Evolutionary conservation across 2,329 filamentous ascomycete species (phyloP).

Genomic region (Cladosporium halotolerans): DNA sequence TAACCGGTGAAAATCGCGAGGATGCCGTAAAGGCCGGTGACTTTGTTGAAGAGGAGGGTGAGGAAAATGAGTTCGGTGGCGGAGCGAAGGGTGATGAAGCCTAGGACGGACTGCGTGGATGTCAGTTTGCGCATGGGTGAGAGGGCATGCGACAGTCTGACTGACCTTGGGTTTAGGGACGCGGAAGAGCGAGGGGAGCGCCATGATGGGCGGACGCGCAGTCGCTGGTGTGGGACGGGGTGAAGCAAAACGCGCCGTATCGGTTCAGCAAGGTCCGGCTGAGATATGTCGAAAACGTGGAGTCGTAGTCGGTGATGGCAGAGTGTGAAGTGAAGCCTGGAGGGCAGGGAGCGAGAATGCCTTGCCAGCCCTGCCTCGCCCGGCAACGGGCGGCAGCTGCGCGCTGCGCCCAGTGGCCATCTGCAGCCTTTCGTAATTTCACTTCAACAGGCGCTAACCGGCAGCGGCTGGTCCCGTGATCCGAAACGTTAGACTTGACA

Average conservation of each 20-base stretch:
- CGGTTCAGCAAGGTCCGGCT: background rate
- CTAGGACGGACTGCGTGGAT: constrained; percentile 65
- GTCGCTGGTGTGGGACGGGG: background rate
- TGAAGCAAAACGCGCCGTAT: too few species aligned
- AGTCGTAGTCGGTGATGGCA: too few species aligned
- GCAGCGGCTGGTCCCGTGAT: background rate
- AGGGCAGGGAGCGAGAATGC: background rate
- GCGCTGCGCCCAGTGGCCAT: background rate
- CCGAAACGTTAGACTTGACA: background rate
- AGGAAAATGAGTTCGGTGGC: constrained; percentile 80
- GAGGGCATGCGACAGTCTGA: background rate
- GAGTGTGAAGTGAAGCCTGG: background rate
- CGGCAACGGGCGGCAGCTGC: constrained; percentile 3
- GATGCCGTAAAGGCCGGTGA: constrained; percentile 83
- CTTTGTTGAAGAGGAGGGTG: constrained; percentile 82
- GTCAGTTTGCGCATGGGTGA: background rate
- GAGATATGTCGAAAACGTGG: background rate
- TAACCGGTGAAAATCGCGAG: constrained; percentile 85
- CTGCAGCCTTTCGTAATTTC: background rate
- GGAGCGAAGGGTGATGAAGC: constrained; percentile 77
- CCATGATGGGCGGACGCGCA: constrained; percentile 11
- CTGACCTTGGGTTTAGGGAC: constrained; percentile 14
- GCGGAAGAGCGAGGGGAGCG: constrained; percentile 16
- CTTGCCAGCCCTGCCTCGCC: background rate
- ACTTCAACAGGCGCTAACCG: background rate